Evolutionary conservation across 768 basidiomycete genomes (phyloP), one percentile per base, ranked within the genome.

Genomic region (Multifurca ochricompacta): DNA sequence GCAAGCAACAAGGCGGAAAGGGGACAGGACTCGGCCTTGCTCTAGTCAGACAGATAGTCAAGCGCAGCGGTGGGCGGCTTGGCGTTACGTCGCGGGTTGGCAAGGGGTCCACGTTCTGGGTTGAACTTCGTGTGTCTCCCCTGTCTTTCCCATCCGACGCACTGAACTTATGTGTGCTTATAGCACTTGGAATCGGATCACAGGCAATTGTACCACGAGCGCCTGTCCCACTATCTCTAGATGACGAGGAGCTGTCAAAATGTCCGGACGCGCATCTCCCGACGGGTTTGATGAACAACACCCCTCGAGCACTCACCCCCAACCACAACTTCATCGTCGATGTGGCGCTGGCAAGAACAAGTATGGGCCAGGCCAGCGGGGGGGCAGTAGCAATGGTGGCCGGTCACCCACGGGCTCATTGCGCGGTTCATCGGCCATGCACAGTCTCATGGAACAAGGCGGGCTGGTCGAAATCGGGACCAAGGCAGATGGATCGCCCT

Each of bases 81-180:
- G 78, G 72, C 23, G 69, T 64, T 31, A 56, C 55, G 35, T 67
- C 63, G 18, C 66, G 82, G 65, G 70, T 78, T 1, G 77, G 78
- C 7, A 73, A 79, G 61, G 92, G 92, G 14, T 88, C 84, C 32
- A 90, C 85, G 34, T 94, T 93, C 71, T 93, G 91, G 91, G 85
- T 90, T 8, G 88, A 90, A 66, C 67, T 90, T 32, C 84, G 73
- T 77, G 64, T 59, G 75, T 70, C 5, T 47, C 48, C 43, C 42
- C 43, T 51, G 32, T 21, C 14, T n/a, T 18, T 14, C 23, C 30
- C 27, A 19, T 13, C 25, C 13, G 34, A 25, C n/a, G 19, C 19
- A 9, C 27, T 44, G 28, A 45, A 39, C 6, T 14, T 28, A 16
- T 11, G 13, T 18, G 21, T 40, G 25, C 14, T 18, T 25, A 43